These are phyloP conservation scores for Talaromyces piceae DNA, from an alignment of 2,329 filamentous ascomycete species.

Conservation along the genomic window DNA sequence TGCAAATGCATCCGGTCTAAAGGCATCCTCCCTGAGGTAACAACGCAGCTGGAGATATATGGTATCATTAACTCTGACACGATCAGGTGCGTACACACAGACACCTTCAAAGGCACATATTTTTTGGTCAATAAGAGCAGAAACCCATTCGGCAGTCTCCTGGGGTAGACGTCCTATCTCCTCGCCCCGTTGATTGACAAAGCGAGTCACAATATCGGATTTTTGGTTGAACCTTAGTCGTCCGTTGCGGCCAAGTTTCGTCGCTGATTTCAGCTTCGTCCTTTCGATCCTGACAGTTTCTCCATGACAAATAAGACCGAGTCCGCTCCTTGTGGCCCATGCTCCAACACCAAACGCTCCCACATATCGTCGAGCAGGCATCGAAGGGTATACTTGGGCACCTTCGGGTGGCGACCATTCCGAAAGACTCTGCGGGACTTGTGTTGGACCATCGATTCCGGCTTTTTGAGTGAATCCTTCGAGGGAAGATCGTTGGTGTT, in stretches of 20 bases:
- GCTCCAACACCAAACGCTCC: slow-evolving; percentile 86
- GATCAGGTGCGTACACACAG: slow-evolving; percentile 83
- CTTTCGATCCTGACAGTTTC: slow-evolving; percentile 83
- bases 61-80: slow-evolving; percentile 81
- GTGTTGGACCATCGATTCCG: not conserved
- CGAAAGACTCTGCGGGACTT: not conserved
- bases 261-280: slow-evolving; percentile 61
- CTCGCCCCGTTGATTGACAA: slow-evolving; percentile 68
- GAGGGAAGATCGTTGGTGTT: not conserved
- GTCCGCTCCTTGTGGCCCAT: slow-evolving; percentile 84
- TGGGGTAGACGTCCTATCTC: slow-evolving; percentile 84
- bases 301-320: slow-evolving; percentile 66
- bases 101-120: slow-evolving; percentile 79
- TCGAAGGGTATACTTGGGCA: slow-evolving; percentile 15
- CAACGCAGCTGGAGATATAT: slow-evolving; percentile 83
- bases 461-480: not conserved
- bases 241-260: slow-evolving; percentile 39
- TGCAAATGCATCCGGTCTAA: slow-evolving; percentile 54
- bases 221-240: slow-evolving; percentile 50
- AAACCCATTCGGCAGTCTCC: slow-evolving; percentile 85
- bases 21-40: slow-evolving; percentile 66
- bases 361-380: slow-evolving; percentile 63
- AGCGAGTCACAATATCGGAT: slow-evolving; percentile 82
- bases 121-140: slow-evolving; percentile 81
- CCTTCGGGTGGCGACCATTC: slow-evolving; percentile 7